These are phyloP conservation scores for Neofusicoccum parvum DNA, from an alignment of 2,329 filamentous ascomycete species.

Conservation along the genomic window DNA sequence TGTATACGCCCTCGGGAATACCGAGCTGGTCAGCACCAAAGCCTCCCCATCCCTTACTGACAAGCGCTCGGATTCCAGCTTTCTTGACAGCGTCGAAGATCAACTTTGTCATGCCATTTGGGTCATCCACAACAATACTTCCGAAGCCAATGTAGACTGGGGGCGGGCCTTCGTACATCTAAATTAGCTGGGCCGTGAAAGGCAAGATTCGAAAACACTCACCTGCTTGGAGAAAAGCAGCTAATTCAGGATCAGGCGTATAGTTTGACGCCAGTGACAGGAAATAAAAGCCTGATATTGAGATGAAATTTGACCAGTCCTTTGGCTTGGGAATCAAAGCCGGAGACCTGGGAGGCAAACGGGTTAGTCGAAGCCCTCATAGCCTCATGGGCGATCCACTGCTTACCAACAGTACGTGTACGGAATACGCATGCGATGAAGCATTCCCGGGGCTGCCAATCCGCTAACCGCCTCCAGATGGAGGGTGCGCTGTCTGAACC, in stretches of 20 bases:
- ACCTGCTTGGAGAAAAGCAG: conserved; percentile 38
- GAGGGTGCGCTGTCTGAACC: conserved; percentile 74
- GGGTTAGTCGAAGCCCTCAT: too few species aligned
- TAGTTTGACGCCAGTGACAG: conserved; percentile 43
- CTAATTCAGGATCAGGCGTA: conserved; percentile 41
- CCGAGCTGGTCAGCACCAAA: conserved; percentile 67
- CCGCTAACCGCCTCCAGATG: conserved; percentile 76
- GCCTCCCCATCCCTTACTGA: conserved; percentile 88
- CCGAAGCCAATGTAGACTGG: conserved; percentile 48
- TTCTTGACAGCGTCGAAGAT: conserved; percentile 48
- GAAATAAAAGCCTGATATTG: conserved; percentile 45
- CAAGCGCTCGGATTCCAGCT: conserved; percentile 73
- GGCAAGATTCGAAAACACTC: not conserved
- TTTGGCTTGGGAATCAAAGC: conserved; percentile 49
- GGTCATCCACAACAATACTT: conserved; percentile 46
- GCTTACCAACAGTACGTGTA: conserved; percentile 73
- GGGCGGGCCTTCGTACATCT: conserved; percentile 33
- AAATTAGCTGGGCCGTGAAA: not conserved
- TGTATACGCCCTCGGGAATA: conserved; percentile 75
- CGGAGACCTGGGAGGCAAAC: conserved; percentile 31
- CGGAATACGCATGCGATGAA: conserved; percentile 55
- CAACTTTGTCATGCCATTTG: conserved; percentile 44
- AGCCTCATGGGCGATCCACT: too few species aligned
- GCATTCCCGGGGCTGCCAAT: conserved; percentile 79
- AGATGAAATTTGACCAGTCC: conserved; percentile 48